Conservation (phyloP, 176 grass and related monocot species). For the Triticum timopheevii region DNA sequence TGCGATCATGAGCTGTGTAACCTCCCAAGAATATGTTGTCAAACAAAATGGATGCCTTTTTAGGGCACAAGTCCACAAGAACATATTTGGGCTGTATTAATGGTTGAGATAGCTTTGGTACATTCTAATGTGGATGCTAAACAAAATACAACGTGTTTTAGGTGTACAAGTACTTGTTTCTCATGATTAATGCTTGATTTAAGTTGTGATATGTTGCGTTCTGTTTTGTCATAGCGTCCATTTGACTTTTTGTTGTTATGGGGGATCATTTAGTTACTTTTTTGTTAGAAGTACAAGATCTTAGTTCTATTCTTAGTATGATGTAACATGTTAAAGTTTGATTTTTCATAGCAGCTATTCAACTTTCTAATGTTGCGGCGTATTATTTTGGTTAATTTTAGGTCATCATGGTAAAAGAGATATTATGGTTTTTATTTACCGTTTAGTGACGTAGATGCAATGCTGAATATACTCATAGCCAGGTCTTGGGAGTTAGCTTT, state of each 20-base stretch:
- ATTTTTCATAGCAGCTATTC: neutral
- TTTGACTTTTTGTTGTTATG: neutral
- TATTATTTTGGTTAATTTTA: neutral
- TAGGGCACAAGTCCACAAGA: neutral
- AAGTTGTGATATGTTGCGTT: neutral
- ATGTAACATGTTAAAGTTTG: neutral
- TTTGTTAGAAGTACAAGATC: neutral
- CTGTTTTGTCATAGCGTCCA: neutral
- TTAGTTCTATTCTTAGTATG: neutral
- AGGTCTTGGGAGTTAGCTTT: neutral
- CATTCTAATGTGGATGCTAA: neutral
- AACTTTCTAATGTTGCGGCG: neutral
- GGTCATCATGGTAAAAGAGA: neutral
- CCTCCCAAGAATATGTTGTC: neutral
- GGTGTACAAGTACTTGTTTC: neutral
- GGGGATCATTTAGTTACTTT: neutral
- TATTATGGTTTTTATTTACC: neutral
- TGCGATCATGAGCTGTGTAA: neutral
- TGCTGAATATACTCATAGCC: neutral
- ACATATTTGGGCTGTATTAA: neutral
- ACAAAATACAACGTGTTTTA: neutral
- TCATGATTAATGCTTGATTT: neutral
- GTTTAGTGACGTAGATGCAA: neutral
- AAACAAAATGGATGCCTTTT: neutral
- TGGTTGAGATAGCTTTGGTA: constrained; percentile 1